Base-by-base conservation (phyloP, 164 flowering plant species). In the Taxillus chinensis region DNA sequence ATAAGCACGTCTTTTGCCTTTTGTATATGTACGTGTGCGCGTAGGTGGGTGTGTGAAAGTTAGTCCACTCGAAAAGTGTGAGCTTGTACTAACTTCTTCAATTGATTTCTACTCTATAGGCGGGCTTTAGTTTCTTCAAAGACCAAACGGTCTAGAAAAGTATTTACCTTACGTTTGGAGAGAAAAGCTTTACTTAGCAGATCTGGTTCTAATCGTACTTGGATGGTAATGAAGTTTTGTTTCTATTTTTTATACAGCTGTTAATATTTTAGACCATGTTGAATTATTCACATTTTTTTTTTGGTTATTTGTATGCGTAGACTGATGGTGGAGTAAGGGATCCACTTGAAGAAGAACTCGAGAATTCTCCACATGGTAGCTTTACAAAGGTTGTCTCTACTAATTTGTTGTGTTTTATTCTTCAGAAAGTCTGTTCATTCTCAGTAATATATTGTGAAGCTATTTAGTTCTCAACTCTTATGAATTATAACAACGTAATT, bases 121-220 rank as follows among this genome's bases (percentile, higher is more conserved):
- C 71, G 48, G 45, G 83, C 86, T 70, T 10, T 79, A 57, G 89
- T 90, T 66, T 83, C 90, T 59, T 85, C 97, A 17, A 90, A 87
- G 83, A 86, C 86, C 8, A 84, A 76, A 60, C 62, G 64, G 7
- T 83, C 85, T 7, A 82, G 72, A 68, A 84, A 80, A 61, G 93
- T 87, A 3, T 84, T 57, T 46, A 75, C 70, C 15, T 70, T 90
- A 46, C 75, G 62, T 69, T 73, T 87, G 58, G 75, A 83, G 62
- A 71, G 87, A 68, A 90, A 87, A 27, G 86, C 84, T 60, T 69
- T 86, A 63, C 64, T 84, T 7, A 75, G 57, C 12, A 37, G 41
- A 17, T 70, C 82, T 62, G 68, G 77, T 56, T 74, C 86, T 48
- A 74, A 76, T 54, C 60, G 14, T 3, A 73, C 67, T 46, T 90